Percentiles rank a stretch among this genome's conserved stretches.
Conservation (phyloP, 2,329 filamentous ascomycete genomes). For the Podosphaera fusca region DNA sequence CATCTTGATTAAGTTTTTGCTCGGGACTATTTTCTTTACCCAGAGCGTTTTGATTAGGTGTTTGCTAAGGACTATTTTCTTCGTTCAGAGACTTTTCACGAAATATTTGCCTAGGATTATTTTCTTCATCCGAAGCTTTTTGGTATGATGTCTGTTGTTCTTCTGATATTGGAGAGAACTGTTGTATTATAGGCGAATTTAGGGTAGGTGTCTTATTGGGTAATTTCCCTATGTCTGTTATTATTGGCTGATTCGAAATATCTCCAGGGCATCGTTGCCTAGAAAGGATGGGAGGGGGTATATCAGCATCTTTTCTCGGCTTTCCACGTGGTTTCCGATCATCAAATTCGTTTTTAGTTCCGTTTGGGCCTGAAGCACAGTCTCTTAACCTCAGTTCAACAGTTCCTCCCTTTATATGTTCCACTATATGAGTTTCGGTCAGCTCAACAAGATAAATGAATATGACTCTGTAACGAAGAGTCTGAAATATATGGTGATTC, state of each 20-base stretch:
- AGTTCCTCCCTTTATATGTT: background rate
- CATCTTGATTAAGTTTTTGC: background rate
- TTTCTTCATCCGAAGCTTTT: background rate
- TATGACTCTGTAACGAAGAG: too few species aligned
- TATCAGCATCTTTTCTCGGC: background rate
- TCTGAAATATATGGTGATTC: too few species aligned
- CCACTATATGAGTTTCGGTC: too few species aligned
- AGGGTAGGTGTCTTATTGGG: too few species aligned
- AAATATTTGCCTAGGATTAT: too few species aligned
- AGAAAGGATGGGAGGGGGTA: background rate
- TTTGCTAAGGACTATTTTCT: background rate
- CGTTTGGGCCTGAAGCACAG: background rate
- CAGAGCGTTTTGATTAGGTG: background rate
- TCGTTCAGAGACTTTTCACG: too few species aligned
- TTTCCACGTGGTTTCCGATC: background rate
- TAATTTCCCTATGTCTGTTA: too few species aligned
- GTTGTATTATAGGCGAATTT: too few species aligned
- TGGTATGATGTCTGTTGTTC: background rate
- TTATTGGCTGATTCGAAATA: too few species aligned
- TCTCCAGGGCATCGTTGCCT: too few species aligned
- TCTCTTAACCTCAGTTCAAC: background rate
- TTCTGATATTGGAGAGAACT: too few species aligned
- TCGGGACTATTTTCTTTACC: background rate
- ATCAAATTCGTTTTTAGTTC: background rate
- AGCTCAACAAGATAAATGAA: too few species aligned